Evolutionary conservation across 345 rosid genomes (phyloP).

Genomic region (Angophora floribunda): DNA sequence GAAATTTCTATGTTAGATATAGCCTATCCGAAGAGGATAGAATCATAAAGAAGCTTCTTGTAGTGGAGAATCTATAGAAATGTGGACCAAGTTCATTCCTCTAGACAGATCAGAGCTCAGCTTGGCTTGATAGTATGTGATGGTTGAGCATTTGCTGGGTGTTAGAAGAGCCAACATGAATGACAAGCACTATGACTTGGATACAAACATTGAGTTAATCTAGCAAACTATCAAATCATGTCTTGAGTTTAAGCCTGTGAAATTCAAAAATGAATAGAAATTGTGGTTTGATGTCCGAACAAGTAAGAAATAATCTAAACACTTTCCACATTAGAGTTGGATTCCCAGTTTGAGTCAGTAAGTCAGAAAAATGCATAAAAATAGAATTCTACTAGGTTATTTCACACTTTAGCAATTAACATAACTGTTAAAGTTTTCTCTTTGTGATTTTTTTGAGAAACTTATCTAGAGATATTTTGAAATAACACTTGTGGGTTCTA

Average conservation of each 20-base stretch:
- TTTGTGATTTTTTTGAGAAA: background rate
- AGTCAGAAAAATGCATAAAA: background rate
- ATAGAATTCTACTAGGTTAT: background rate
- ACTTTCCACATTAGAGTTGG: background rate
- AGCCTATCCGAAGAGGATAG: background rate
- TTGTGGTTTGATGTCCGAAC: background rate
- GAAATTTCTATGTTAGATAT: background rate
- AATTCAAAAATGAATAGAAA: background rate
- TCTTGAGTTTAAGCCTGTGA: background rate
- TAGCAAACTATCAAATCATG: background rate
- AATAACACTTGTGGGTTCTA: background rate
- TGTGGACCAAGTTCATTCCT: background rate
- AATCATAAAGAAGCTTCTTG: background rate
- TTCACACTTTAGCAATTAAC: background rate
- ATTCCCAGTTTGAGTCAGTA: background rate
- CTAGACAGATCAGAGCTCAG: background rate
- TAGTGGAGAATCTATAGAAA: background rate
- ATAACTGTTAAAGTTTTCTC: background rate
- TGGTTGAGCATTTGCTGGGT: background rate
- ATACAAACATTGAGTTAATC: background rate
- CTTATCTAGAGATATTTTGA: background rate
- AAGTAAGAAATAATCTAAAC: background rate
- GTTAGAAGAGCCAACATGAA: background rate
- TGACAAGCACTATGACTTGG: background rate
- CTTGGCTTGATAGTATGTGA: background rate